Percentiles rank a stretch among this genome's conserved stretches.
These are phyloP conservation scores for Colletotrichum spaethianum DNA, from an alignment of 2,329 filamentous ascomycete species.

Conservation along the genomic window DNA sequence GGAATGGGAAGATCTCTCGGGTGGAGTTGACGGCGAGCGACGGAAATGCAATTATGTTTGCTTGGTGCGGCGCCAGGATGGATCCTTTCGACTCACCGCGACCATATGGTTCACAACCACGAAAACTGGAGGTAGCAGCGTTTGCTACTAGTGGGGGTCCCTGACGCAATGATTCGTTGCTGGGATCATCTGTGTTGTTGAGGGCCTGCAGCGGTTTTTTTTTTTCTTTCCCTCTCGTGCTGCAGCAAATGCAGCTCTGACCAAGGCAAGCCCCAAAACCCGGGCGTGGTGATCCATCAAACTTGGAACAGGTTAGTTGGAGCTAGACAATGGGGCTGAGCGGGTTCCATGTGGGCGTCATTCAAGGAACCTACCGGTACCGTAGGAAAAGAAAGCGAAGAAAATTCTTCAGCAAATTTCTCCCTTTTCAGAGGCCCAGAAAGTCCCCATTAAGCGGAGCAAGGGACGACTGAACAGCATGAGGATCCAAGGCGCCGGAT, in stretches of 20 bases:
- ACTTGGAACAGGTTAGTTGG: background rate
- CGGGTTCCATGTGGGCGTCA: conserved; percentile 12
- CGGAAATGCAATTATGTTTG: background rate
- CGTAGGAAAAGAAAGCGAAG: background rate
- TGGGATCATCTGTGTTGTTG: background rate
- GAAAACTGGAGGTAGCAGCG: background rate
- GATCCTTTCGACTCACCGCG: background rate
- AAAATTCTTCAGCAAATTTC: conserved; percentile 20
- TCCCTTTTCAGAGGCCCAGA: background rate
- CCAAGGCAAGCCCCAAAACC: background rate
- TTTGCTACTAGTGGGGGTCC: background rate
- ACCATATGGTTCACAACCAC: background rate
- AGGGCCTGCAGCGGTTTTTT: background rate
- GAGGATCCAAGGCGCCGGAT: background rate
- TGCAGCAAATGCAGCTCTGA: background rate
- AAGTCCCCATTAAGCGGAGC: background rate
- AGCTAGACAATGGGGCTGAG: conserved; percentile 11
- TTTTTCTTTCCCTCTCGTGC: background rate
- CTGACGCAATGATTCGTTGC: conserved; percentile 24
- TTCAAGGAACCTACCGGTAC: background rate
- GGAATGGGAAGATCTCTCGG: background rate
- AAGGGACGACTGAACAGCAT: background rate
- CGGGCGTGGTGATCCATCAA: conserved; percentile 2
- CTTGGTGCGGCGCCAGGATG: background rate
- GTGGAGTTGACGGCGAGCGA: background rate